phyloP scores from a whole-genome alignment of 176 grass and related monocot species.

The Panicum miliaceum region DNA sequence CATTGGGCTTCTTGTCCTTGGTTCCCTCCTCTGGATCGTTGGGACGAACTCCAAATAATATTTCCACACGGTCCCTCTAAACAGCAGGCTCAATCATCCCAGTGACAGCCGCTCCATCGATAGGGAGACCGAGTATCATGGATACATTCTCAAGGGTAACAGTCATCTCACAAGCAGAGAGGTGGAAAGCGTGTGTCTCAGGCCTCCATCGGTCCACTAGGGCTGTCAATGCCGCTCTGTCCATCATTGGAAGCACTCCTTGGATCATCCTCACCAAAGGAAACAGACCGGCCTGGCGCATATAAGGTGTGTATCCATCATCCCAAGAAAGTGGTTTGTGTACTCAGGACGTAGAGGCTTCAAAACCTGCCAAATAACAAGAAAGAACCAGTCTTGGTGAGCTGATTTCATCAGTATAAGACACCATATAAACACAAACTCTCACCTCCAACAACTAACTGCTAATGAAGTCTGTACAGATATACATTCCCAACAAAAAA shows the following conservation, averaged over 20 bases:
- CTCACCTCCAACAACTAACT: not conserved
- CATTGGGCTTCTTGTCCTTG: too few relatives aligned
- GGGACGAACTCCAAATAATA: not conserved
- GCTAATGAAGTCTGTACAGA: not conserved
- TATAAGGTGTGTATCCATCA: too few relatives aligned
- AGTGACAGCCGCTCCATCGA: fast-evolving
- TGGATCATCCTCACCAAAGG: too few relatives aligned
- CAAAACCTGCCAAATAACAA: too few relatives aligned
- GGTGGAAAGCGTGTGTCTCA: not conserved
- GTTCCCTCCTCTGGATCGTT: fast-evolving
- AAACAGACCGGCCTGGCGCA: too few relatives aligned
- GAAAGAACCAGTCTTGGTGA: too few relatives aligned
- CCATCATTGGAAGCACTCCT: too few relatives aligned
- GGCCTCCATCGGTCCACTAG: not conserved
- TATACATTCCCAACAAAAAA: not conserved
- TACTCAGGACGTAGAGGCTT: too few relatives aligned
- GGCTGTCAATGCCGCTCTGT: too few relatives aligned
- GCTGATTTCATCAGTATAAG: not conserved
- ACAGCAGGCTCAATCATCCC: fast-evolving
- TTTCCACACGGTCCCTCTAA: not conserved
- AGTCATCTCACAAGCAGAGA: not conserved
- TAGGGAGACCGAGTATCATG: not conserved
- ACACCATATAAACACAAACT: not conserved
- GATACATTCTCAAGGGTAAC: too few relatives aligned
- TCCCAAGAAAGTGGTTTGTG: too few relatives aligned